Evolutionary conservation across 2,329 filamentous ascomycete genomes (phyloP), one percentile per base, ranked within the genome.

Genomic region (Hypomyces perniciosus): DNA sequence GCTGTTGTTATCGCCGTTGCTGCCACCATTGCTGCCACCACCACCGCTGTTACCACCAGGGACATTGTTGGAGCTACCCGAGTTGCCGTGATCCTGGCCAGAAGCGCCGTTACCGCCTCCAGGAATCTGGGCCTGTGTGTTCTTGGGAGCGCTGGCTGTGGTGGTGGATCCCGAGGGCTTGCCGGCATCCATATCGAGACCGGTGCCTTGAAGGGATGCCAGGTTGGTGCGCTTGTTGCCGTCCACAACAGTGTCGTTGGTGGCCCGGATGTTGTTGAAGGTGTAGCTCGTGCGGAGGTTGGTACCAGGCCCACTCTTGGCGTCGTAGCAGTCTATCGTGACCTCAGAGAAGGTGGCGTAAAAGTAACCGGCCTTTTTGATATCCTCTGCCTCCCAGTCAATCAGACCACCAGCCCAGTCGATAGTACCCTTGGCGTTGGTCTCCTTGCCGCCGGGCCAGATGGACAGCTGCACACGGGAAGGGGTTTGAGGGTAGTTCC

Each of bases 391-490:
- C 42, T 68, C 54, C 92, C 93, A 99, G 75, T 95, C 79, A 57
- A 99, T 92, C 47, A 80, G 72, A 61, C 93, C 93, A 64, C 93
- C 93, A 13, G 92, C 89, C 93, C 93, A 99, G 48, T 84, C 77
- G 57, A 96, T 80, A 33, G 93, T 97, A 50, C 93, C 93, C 66
- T 87, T 65, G 38, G 81, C 86, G 68, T 96, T 96, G 64, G 77
- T 78, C 8, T 82, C 71, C 43, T 88, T 80, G 65, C 93, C 93
- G 62, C 89, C 93, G 38, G 93, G 93, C 93, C 93, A 99, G 63
- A 99, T 83, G 12, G 93, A 97, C 46, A 99, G 79, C 75, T 96
- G 90, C 47, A 99, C 81, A 60, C 92, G 88, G 12, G 91, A 73
- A 4, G 93, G 93, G 0, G 91, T 95, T 73, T 97, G 93, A 6